Evolutionary conservation across 495 filamentous ascomycete species (phyloP).

Genomic region (Talaromyces stipitatus): DNA sequence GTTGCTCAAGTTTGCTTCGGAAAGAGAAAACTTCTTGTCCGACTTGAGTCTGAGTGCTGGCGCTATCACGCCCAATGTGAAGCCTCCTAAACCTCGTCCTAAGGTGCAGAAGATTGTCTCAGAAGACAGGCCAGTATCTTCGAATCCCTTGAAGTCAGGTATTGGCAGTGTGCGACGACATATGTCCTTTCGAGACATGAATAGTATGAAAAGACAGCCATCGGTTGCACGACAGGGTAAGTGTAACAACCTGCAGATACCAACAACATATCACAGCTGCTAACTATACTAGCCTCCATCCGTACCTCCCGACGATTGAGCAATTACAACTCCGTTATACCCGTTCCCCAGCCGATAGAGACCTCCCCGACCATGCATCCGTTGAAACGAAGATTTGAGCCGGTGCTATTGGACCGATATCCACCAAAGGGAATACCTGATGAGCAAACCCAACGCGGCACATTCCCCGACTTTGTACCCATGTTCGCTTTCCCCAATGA

Average conservation of each 20-base stretch:
- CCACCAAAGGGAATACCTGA: conserved; percentile 78
- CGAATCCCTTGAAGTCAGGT: conserved; percentile 42
- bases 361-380: conserved; percentile 92
- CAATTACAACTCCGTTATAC: conserved; percentile 98
- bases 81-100: conserved; percentile 62
- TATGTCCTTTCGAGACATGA: conserved; percentile 89
- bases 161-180: conserved; percentile 77
- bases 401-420: conserved; percentile 88
- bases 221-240: conserved; percentile 69
- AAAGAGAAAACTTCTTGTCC: conserved; percentile 87
- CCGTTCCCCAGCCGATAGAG: conserved; percentile 82
- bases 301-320: conserved; percentile 84
- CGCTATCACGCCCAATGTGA: conserved; percentile 60
- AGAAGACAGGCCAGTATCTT: conserved; percentile 52
- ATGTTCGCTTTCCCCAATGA: conserved; percentile 99
- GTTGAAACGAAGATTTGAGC: conserved; percentile 86
- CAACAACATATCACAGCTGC: background rate
- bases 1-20: conserved; percentile 85
- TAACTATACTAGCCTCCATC: conserved; percentile 60
- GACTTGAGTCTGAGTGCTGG: conserved; percentile 88
- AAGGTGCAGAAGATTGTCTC: conserved; percentile 74
- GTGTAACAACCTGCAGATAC: conserved; percentile 16
- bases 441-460: conserved; percentile 69
- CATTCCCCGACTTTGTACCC: conserved; percentile 93
- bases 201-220: conserved; percentile 84